phyloP scores from a whole-genome alignment of 2,329 filamentous ascomycete genomes.

The Xylogone sp. region DNA sequence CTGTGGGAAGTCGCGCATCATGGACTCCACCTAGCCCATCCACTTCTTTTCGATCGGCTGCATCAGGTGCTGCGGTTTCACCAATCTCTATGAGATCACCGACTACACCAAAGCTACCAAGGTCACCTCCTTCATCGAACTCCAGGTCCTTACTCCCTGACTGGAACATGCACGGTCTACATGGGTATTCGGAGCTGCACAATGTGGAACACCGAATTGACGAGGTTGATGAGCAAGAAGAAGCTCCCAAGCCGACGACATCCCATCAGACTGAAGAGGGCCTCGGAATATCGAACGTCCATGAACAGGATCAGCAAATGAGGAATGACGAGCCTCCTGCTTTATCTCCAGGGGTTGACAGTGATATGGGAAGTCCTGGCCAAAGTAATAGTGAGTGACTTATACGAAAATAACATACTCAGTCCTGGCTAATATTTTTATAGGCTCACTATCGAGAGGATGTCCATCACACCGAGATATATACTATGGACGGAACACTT shows the following conservation, averaged over 20 bases:
- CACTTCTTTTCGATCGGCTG: not conserved
- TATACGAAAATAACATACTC: not conserved
- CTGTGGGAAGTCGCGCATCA: not conserved
- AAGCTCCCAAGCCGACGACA: not conserved
- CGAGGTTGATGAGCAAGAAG: not conserved
- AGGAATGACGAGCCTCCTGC: not conserved
- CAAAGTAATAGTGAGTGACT: not conserved
- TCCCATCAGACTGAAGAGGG: not conserved
- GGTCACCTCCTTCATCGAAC: not conserved
- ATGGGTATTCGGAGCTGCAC: not conserved
- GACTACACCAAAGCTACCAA: not conserved
- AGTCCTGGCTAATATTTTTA: not conserved
- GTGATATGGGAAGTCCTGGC: not conserved
- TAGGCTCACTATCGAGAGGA: not conserved
- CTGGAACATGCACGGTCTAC: not conserved
- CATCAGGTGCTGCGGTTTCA: not conserved
- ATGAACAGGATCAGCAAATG: not conserved
- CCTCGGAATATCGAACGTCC: not conserved
- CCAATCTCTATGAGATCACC: not conserved
- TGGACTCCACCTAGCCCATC: not conserved
- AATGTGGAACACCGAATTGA: not conserved
- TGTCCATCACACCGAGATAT: slow-evolving; percentile 19
- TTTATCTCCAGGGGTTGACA: not conserved
- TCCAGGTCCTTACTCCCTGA: not conserved
- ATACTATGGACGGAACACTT: slow-evolving; percentile 27